Evolutionary conservation across 805 yeast genomes (phyloP), one percentile per base, ranked within the genome.

Genomic region (Ogataea salicorniae): DNA sequence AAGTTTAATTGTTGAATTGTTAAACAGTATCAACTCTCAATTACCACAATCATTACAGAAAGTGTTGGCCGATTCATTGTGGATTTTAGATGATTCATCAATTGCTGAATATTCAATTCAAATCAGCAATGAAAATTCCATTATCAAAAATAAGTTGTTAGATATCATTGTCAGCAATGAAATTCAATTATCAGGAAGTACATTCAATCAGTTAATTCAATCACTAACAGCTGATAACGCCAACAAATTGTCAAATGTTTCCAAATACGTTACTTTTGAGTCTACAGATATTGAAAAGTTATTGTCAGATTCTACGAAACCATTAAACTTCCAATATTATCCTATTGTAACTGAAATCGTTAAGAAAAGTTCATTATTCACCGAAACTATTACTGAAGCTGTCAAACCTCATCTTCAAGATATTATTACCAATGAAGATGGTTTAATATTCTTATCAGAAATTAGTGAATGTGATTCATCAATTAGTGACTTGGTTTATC

Each of bases 81-180:
- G 65, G 65, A 48, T 47, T 3, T 37, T 61, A 22, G 49, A 51
- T 11, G 41, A 50, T 17, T 29, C 37, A 4, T 15, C 41, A 1
- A 14, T 59, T 14, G 34, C 39, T 5, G 29, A 48, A 13, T 48
- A 41, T 26, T 13, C 41, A 13, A 15, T 41, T 13, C 23, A 17
- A 5, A 17, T 53, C 17, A 34, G 26, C 2, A 14, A 13, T 15
- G 13, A 20, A 13, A 20, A 11, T 9, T 18, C 48, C 2, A 37
- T 35, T 6, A 37, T 53, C 11, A 37, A 26, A 34, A 36, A 35
- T 20, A 38, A 22, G 20, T 40, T 46, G 16, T 33, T 46, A 23
- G 45, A 33, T 14, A 17, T 41, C 3, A 35, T 36, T 7, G 46
- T 46, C n/a, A 16, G 31, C 9, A 48, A 46, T 34, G 22, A 37